Evolutionary conservation across 2,329 filamentous ascomycete species (phyloP).

Genomic region (Epichloe bromicola): DNA sequence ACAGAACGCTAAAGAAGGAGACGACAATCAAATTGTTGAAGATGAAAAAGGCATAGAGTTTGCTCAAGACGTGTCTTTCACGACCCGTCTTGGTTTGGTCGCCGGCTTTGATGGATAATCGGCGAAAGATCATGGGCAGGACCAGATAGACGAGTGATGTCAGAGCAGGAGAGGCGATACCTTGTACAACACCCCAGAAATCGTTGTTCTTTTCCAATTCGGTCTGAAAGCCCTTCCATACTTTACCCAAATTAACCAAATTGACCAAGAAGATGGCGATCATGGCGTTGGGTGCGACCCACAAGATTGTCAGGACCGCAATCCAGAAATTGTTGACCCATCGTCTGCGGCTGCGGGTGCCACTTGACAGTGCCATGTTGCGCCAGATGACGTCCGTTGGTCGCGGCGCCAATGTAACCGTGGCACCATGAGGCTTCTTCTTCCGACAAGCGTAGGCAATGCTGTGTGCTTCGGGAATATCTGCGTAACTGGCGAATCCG

Average conservation of each 20-base stretch:
- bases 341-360: conserved; percentile 56
- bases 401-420: conserved; percentile 64
- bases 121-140: conserved; percentile 82
- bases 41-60: conserved; percentile 90
- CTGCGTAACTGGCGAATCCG: conserved; percentile 88
- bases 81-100: conserved; percentile 86
- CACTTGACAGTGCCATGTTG: conserved; percentile 64
- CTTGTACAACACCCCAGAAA: conserved; percentile 80
- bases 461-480: conserved; percentile 74
- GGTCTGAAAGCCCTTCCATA: conserved; percentile 64
- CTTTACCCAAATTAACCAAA: conserved; percentile 60
- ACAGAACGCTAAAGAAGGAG: conserved; percentile 77
- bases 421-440: conserved; percentile 69
- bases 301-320: conserved; percentile 63
- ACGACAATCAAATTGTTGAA: conserved; percentile 96
- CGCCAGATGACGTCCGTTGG: conserved; percentile 95
- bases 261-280: conserved; percentile 92
- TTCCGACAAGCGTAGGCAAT: conserved; percentile 73
- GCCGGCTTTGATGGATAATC: conserved; percentile 68
- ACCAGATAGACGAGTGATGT: conserved; percentile 80
- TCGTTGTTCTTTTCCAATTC: conserved; percentile 49
- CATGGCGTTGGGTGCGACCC: conserved; percentile 84
- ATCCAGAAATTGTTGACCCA: conserved; percentile 81
- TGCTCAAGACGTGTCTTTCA: conserved; percentile 79
- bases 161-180: conserved; percentile 77